phyloP scores from a whole-genome alignment of 371 early-diverging fungal genomes.

The Mucor circinelloides region DNA sequence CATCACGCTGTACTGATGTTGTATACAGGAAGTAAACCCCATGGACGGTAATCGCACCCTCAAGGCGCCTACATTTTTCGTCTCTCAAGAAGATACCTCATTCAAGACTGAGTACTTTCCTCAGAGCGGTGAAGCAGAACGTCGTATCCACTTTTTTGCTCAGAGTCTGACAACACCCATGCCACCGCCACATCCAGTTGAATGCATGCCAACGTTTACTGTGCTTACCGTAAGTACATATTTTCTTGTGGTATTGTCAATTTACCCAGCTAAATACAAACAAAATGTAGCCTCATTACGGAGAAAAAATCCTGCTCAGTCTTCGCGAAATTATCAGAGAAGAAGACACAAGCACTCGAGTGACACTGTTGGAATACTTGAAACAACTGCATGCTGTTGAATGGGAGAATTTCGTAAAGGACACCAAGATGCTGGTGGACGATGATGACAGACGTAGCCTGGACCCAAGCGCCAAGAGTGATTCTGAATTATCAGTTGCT shows the following conservation, averaged over 20 bases:
- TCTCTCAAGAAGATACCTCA: conserved; percentile 81
- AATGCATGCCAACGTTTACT: conserved; percentile 87
- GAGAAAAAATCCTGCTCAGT: conserved; percentile 84
- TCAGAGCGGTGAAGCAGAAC: conserved; percentile 80
- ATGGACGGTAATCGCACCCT: conserved; percentile 71
- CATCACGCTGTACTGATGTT: background rate
- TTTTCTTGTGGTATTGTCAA: background rate
- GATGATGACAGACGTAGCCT: conserved; percentile 44
- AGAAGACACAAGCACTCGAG: conserved; percentile 79
- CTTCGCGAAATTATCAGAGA: conserved; percentile 86
- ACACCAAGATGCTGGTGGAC: conserved; percentile 80
- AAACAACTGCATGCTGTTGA: conserved; percentile 85
- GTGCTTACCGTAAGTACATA: conserved; percentile 68
- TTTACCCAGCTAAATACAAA: background rate
- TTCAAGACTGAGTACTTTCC: conserved; percentile 81
- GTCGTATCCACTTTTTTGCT: conserved; percentile 88
- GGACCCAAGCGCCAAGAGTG: conserved; percentile 15
- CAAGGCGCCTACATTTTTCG: conserved; percentile 84
- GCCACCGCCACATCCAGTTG: conserved; percentile 82
- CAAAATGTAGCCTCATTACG: conserved; percentile 73
- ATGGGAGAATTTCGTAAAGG: conserved; percentile 92
- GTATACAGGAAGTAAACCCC: conserved; percentile 47
- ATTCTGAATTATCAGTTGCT: conserved; percentile 10
- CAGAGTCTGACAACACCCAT: conserved; percentile 86
- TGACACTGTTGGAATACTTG: conserved; percentile 85